Conservation (phyloP, 1,139 yeast genomes). For the Blastobotrys raffinosifermentans region DNA sequence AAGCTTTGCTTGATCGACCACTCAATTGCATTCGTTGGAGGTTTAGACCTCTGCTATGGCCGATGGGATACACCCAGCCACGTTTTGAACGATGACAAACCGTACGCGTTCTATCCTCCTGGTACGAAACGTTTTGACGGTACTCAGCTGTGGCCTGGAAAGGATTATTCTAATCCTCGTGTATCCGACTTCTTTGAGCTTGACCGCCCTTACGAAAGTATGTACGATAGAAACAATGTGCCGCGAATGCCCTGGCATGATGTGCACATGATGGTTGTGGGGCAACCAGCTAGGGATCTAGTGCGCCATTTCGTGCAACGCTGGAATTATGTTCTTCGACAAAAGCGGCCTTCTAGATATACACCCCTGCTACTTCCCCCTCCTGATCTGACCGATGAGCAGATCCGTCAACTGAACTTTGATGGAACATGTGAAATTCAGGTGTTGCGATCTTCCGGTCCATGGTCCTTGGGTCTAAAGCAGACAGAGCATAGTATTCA, state of each 20-base stretch:
- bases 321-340: conserved; percentile 91
- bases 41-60: conserved; percentile 92
- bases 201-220: conserved; percentile 82
- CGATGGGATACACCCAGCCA: conserved; percentile 97
- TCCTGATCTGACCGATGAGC: conserved; percentile 72
- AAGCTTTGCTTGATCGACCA: conserved; percentile 84
- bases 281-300: conserved; percentile 92
- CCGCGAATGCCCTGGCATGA: conserved; percentile 99
- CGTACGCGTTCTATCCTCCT: conserved; percentile 31
- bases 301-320: conserved; percentile 94
- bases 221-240: conserved; percentile 74
- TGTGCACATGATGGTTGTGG: conserved; percentile 91
- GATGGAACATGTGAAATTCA: conserved; percentile 92
- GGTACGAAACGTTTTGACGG: conserved; percentile 13
- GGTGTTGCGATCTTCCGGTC: conserved; percentile 77
- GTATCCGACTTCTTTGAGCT: conserved; percentile 77
- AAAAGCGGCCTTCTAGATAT: conserved; percentile 87
- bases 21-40: conserved; percentile 87
- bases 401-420: conserved; percentile 55
- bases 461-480: conserved; percentile 87
- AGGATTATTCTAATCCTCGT: conserved; percentile 95
- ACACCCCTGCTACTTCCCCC: conserved; percentile 94
- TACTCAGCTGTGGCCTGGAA: conserved; percentile 83
- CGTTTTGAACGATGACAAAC: conserved; percentile 70
- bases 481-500: conserved; percentile 88